Base-by-base conservation (phyloP, 306 rosid genomes). In the Malus sylvestris region DNA sequence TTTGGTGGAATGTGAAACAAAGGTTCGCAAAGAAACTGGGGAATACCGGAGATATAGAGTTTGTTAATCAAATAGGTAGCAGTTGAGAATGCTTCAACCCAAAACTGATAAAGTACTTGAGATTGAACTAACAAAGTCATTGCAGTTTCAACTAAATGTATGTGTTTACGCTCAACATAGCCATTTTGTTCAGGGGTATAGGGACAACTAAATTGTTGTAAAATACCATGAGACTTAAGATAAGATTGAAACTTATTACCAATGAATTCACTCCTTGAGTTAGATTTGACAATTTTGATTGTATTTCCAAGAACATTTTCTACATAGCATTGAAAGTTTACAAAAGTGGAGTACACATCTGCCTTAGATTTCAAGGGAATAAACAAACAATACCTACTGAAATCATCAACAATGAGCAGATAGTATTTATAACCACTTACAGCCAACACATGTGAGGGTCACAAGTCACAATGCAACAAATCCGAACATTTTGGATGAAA, bases 401-500 rank as follows among this genome's bases (percentile, higher is more conserved):
- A 52, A 52, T 52, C 22, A 52, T 52, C 22, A 52, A 52, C 10
- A 19, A 52, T 15, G 4, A 52, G 58, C 8, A 52, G 1, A 3
- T 52, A 6, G 10, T 52, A 52, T 2, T 19, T 16, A 52, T 15
- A 52, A 52, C 58, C 58, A 52, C 9, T 15, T 3, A 15, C 1
- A 16, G 1, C 16, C 10, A 15, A 5, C 8, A 52, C 58, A 16
- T 0, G 3, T 2, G 22, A 52, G 0, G 58, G 58, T 15, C 10
- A 52, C 8, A 52, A 5, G 6, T 52, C 58, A 52, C 9, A 52
- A 52, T 18, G 10, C 4, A 52, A 15, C 22, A 52, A 52, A 15
- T 52, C 8, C 8, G 18, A 52, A 52, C 6, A 46, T 27, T 14
- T 14, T 46, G 11, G 18, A 46, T 13, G 52, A 46, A 46, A 46